These are phyloP conservation scores for Euphorbia lathyris DNA, from an alignment of 345 rosid species.

Conservation along the genomic window DNA sequence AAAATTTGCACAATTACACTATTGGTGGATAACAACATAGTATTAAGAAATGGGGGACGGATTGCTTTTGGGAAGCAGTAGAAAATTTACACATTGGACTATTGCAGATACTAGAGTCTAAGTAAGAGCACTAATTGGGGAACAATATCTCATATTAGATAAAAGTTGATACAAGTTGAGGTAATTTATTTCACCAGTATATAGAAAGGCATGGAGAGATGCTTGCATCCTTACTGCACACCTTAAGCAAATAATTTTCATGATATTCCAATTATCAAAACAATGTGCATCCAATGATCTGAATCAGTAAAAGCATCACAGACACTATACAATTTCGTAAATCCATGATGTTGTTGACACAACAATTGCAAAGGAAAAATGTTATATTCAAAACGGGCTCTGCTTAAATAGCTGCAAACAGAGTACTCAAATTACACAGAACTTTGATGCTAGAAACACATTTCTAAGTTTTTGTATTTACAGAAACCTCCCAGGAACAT, in stretches of 20 bases:
- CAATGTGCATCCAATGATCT: too few relatives aligned
- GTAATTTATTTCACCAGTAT: neutral
- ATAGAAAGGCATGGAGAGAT: neutral
- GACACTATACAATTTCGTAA: neutral
- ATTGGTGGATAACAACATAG: neutral
- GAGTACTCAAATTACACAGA: too few relatives aligned
- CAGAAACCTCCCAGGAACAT: too few relatives aligned
- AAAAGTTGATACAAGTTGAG: neutral
- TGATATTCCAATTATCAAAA: slow-evolving; percentile 1
- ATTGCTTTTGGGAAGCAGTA: neutral
- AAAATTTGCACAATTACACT: neutral
- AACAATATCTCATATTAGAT: neutral
- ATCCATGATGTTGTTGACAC: neutral
- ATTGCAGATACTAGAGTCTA: neutral
- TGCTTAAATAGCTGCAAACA: neutral
- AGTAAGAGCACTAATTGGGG: neutral
- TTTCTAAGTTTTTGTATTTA: too few relatives aligned
- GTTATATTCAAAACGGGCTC: neutral
- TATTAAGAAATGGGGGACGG: neutral
- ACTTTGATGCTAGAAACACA: too few relatives aligned
- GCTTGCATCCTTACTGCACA: neutral
- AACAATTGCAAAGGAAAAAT: neutral
- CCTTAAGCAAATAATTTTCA: neutral
- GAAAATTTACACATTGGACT: neutral
- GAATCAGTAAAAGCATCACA: neutral